These are phyloP conservation scores for Neodidymelliopsis sp. DNA, from an alignment of 2,329 filamentous ascomycete species.

Conservation along the genomic window DNA sequence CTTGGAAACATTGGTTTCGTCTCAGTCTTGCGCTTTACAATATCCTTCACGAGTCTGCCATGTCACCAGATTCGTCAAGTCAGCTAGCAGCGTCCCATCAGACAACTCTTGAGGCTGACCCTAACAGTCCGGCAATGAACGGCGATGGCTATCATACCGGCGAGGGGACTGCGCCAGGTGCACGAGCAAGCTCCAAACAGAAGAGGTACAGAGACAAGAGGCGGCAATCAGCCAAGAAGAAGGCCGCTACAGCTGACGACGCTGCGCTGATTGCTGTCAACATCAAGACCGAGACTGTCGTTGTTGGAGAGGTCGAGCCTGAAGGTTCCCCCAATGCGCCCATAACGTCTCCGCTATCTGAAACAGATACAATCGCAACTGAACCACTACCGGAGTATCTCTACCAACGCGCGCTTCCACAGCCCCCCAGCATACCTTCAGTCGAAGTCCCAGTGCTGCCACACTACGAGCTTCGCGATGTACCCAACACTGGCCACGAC, in stretches of 20 bases:
- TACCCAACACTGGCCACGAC: not conserved
- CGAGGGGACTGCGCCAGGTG: not conserved
- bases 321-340: not conserved
- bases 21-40: not conserved
- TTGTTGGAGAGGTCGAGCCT: not conserved
- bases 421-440: not conserved
- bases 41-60: not conserved
- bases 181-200: not conserved
- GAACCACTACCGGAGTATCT: not conserved
- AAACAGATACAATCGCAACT: constrained; percentile 7
- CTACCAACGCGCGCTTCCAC: not conserved
- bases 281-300: not conserved
- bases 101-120: not conserved
- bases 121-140: not conserved
- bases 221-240: not conserved
- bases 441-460: constrained; percentile 5
- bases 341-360: not conserved
- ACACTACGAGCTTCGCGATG: constrained; percentile 12
- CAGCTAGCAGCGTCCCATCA: not conserved
- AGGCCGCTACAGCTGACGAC: not conserved
- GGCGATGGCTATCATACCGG: not conserved
- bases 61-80: not conserved
- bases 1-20: not conserved
- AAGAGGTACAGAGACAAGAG: not conserved
- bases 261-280: not conserved